These are phyloP conservation scores for Neurospora sp. DNA, from an alignment of 495 filamentous ascomycete species.

Conservation along the genomic window DNA sequence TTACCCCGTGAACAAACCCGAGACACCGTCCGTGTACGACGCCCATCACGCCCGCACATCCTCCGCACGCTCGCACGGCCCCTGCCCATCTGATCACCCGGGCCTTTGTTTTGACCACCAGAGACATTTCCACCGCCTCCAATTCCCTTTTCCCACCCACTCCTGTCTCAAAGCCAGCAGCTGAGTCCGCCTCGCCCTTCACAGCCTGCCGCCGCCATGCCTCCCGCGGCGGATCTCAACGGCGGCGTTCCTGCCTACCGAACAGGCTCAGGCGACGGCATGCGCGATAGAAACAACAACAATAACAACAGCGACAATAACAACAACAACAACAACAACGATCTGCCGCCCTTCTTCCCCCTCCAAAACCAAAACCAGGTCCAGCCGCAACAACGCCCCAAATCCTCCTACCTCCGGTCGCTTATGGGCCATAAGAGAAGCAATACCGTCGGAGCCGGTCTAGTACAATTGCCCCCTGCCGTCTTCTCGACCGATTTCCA, in stretches of 20 bases:
- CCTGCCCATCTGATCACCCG: neutral
- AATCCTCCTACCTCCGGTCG: slow-evolving; percentile 48
- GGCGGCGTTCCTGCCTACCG: neutral
- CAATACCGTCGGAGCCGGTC: slow-evolving; percentile 34
- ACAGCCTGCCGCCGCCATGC: slow-evolving; percentile 6
- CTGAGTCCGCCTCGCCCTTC: neutral
- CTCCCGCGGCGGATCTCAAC: slow-evolving; percentile 8
- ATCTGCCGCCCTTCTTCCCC: neutral
- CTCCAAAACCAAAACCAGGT: neutral
- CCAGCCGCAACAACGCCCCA: slow-evolving; percentile 34
- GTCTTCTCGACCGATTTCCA: slow-evolving; percentile 1
- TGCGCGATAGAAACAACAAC: neutral
- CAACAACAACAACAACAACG: neutral
- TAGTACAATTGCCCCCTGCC: slow-evolving; percentile 20
- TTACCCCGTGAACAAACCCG: neutral
- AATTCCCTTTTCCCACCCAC: neutral
- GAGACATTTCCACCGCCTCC: neutral
- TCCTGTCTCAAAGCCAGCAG: neutral
- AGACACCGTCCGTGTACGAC: neutral
- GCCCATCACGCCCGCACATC: neutral
- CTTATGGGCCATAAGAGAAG: slow-evolving; percentile 43
- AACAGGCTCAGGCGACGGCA: neutral
- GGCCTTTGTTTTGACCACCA: neutral
- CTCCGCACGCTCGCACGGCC: neutral
- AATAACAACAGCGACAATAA: neutral